Base-by-base conservation (phyloP, 2,329 filamentous ascomycete genomes). In the Aureobasidium sp. region DNA sequence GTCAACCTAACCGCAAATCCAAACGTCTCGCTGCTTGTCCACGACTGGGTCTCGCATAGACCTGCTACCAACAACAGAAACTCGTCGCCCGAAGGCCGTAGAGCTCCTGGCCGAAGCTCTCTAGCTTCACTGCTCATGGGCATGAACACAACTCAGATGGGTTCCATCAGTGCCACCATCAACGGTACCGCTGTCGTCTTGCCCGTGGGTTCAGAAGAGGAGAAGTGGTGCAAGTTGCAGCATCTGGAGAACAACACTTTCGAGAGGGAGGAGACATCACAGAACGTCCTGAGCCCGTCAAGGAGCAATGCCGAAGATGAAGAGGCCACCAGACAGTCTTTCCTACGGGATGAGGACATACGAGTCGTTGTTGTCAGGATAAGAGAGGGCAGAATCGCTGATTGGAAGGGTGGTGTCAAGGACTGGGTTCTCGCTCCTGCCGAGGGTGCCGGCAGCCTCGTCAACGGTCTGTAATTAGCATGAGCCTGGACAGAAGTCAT, bases 11-110 rank as follows among this genome's bases (percentile, higher is more conserved):
- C 87, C 64, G 79, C 82, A 37, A 99, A 99, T 72, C 88, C 91
- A 0, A 87, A 88, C 65, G 91, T 99, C 64, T 95, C 90, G 3
- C 81, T 97, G 13, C 84, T 97, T n/a, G 94, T 97, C 7, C 94
- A 99, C 76, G 94, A 97, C 76, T 99, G 92, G 94, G 88, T 96
- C 61, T 95, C 90, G 1, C 90, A 95, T 73, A 86, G 94, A 1
- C 92, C 93, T 1, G 89, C 90, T 0, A 91, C 88, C 8, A 84
- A 88, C 57, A 77, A 79, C 59, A 71, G 75, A 78, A 81, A 46
- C 77, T 81, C 64, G 42, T 65, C 71, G 6, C 51, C 62, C 27
- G 68, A 68, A 49, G 84, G 84, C 54, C 70, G 74, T 63, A 82
- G 85, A 19, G 38, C 43, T 27, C 40, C 60, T 38, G 62, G 60